phyloP scores from a whole-genome alignment of 1,284 basidiomycete genomes.

The Wolfiporia cocos region DNA sequence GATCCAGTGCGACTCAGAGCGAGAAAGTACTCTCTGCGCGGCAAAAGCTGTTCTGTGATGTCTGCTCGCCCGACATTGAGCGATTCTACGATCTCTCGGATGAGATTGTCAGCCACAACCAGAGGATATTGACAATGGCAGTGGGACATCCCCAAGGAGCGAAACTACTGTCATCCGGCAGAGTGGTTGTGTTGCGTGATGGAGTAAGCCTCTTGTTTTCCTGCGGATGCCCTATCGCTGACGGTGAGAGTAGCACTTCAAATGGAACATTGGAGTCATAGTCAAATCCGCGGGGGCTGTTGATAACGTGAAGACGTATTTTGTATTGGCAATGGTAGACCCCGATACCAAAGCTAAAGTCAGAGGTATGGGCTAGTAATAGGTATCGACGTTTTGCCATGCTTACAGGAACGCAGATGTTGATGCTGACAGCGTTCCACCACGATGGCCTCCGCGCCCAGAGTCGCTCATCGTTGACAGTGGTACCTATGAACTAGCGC shows the following conservation, averaged over 20 bases:
- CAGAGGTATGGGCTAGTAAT: slow-evolving; percentile 37
- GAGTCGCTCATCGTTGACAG: slow-evolving; percentile 40
- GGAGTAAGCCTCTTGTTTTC: slow-evolving; percentile 43
- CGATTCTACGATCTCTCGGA: slow-evolving; percentile 74
- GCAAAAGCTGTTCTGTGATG: slow-evolving; percentile 62
- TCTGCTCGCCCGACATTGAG: slow-evolving; percentile 69
- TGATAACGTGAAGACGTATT: slow-evolving; percentile 53
- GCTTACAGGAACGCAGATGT: slow-evolving; percentile 56
- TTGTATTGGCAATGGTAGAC: slow-evolving; percentile 74
- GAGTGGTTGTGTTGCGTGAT: slow-evolving; percentile 83
- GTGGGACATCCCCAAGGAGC: slow-evolving; percentile 57
- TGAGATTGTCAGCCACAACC: slow-evolving; percentile 65
- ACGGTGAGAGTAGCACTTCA: slow-evolving; percentile 77
- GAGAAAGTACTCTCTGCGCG: slow-evolving; percentile 70
- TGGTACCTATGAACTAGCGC: slow-evolving; percentile 64
- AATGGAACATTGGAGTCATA: slow-evolving; percentile 69
- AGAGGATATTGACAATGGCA: slow-evolving; percentile 61
- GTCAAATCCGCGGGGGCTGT: slow-evolving; percentile 55
- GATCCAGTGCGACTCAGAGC: slow-evolving; percentile 39
- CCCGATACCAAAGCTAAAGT: slow-evolving; percentile 51
- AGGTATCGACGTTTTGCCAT: neutral
- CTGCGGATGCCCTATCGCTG: neutral
- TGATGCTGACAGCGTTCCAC: slow-evolving; percentile 56
- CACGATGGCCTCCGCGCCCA: slow-evolving; percentile 68
- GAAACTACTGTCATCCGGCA: slow-evolving; percentile 67